Conservation (phyloP, 169 alveolate species). For the Eimeria acervulina region DNA sequence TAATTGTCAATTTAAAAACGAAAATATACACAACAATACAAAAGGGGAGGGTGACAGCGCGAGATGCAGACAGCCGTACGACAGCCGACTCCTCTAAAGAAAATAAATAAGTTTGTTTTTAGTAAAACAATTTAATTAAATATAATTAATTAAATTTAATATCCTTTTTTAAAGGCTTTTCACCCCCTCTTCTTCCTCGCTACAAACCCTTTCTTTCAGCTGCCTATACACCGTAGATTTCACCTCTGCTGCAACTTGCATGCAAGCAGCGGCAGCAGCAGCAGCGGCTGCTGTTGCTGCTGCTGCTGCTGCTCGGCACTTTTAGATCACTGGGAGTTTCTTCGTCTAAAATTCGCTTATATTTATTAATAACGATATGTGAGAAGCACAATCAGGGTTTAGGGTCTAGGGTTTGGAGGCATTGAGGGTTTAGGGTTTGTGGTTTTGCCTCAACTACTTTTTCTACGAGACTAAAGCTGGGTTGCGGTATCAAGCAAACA, state of each 20-base stretch:
- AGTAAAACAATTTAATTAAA: neutral
- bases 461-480: too few relatives aligned
- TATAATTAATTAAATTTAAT: neutral
- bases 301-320: neutral
- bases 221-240: neutral
- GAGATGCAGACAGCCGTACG: too few relatives aligned
- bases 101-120: neutral
- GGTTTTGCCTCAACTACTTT: too few relatives aligned
- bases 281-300: constrained; percentile 46
- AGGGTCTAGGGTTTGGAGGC: constrained; percentile 6
- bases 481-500: too few relatives aligned
- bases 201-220: neutral
- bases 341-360: neutral
- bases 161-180: neutral
- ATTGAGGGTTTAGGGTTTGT: neutral
- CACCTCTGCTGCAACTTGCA: constrained; percentile 16
- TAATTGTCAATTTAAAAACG: neutral
- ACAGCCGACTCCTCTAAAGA: neutral
- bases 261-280: constrained; percentile 45
- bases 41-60: too few relatives aligned
- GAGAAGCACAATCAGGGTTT: neutral
- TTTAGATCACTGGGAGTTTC: neutral
- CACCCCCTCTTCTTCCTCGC: neutral
- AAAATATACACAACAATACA: neutral
- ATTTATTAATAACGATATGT: neutral